phyloP scores from a whole-genome alignment of 1,139 yeast genomes.

The Blastobotrys malaysiensis region DNA sequence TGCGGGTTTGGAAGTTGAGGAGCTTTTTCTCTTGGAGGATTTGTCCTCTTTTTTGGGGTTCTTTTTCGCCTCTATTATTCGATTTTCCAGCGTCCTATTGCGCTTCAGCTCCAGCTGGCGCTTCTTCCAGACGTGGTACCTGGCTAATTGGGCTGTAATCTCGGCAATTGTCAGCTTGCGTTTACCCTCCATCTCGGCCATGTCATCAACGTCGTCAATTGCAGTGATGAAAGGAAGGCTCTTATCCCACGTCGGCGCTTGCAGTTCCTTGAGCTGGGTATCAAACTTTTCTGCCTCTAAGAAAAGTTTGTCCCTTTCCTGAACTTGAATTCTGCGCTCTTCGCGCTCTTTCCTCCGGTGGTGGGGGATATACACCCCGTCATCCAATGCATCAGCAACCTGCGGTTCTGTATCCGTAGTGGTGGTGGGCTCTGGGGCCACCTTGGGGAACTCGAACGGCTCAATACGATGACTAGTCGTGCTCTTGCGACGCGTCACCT shows the following conservation, averaged over 20 bases:
- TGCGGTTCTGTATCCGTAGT: neutral
- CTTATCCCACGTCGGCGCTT: conserved; percentile 52
- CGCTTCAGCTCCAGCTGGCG: conserved; percentile 21
- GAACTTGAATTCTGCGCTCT: conserved; percentile 56
- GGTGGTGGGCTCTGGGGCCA: neutral
- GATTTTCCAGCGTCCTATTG: conserved; percentile 1
- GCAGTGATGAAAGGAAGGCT: conserved; percentile 49
- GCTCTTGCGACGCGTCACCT: neutral
- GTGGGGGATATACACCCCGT: conserved; percentile 43
- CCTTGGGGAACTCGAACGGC: neutral
- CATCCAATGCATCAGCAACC: conserved; percentile 43
- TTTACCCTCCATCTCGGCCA: conserved; percentile 47
- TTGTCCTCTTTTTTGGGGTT: neutral
- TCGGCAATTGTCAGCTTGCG: conserved; percentile 48
- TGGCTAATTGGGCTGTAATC: conserved; percentile 43
- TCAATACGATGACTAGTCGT: neutral
- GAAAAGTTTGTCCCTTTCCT: conserved; percentile 48
- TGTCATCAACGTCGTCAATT: conserved; percentile 44
- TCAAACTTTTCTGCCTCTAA: conserved; percentile 49
- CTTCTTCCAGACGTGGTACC: conserved; percentile 42
- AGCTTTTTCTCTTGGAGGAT: neutral
- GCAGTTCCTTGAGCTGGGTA: conserved; percentile 42
- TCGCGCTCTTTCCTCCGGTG: conserved; percentile 63
- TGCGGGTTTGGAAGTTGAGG: neutral
- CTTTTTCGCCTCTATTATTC: conserved; percentile 3